phyloP scores from a whole-genome alignment of 768 basidiomycete species.

The Suillus cothurnatus region DNA sequence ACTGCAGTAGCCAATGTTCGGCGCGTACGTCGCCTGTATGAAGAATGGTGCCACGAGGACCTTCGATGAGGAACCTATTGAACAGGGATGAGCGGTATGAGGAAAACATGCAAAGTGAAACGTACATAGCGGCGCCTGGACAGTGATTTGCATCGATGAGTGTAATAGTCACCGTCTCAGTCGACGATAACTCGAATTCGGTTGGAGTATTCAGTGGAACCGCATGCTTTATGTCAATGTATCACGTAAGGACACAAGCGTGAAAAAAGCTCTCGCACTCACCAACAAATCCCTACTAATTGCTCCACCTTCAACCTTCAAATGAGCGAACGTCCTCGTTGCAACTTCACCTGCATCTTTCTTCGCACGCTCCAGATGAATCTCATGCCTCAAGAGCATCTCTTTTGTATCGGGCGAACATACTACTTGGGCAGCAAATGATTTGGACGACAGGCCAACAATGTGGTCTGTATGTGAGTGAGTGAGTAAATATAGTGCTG shows the following conservation, averaged over 20 bases:
- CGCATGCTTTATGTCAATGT: conserved; percentile 43
- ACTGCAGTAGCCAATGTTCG: conserved; percentile 78
- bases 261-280: conserved; percentile 4
- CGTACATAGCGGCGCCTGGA: conserved; percentile 90
- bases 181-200: conserved; percentile 53
- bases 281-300: conserved; percentile 66
- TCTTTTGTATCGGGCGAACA: conserved; percentile 86
- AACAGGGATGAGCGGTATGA: neutral
- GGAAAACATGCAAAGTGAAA: conserved; percentile 1
- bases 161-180: conserved; percentile 69
- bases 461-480: conserved; percentile 93
- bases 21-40: conserved; percentile 95
- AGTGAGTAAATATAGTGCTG: conserved; percentile 71
- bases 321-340: conserved; percentile 63
- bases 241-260: neutral
- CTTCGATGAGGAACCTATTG: conserved; percentile 84
- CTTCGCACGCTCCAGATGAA: conserved; percentile 59
- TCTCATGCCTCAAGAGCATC: conserved; percentile 81
- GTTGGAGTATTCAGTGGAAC: conserved; percentile 69
- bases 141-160: conserved; percentile 93
- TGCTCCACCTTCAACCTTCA: conserved; percentile 65
- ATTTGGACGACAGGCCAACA: conserved; percentile 70
- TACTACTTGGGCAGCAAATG: conserved; percentile 70
- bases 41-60: conserved; percentile 66
- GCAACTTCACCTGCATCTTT: conserved; percentile 11